Percentiles rank a stretch among this genome's conserved stretches.
phyloP scores from a whole-genome alignment of 805 yeast genomes.

The Nakazawaea wickerhamii region DNA sequence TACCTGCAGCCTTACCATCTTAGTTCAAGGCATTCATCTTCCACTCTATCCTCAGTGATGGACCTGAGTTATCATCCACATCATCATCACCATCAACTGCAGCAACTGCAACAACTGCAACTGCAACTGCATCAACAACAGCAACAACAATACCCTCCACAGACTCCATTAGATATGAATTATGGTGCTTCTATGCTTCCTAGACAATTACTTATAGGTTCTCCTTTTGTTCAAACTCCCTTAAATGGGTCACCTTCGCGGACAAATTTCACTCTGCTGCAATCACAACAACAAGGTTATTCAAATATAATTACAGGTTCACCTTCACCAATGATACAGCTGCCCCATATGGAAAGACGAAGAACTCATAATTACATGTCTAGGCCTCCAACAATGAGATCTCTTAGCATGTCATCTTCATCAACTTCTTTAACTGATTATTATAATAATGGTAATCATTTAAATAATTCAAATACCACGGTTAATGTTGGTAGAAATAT shows the following conservation, averaged over 20 bases:
- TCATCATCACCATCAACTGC: background rate
- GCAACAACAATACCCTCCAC: slow-evolving; percentile 24
- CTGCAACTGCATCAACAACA: background rate
- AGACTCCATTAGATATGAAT: slow-evolving; percentile 53
- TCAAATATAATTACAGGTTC: slow-evolving; percentile 9
- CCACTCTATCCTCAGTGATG: slow-evolving; percentile 2
- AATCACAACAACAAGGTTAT: background rate
- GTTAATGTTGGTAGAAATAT: slow-evolving; percentile 10
- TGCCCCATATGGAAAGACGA: slow-evolving; percentile 9
- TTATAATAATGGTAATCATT: slow-evolving; percentile 12
- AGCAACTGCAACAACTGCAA: too few species aligned
- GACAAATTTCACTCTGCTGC: slow-evolving; percentile 4
- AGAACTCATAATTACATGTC: slow-evolving; percentile 7
- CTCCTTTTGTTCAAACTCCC: slow-evolving; percentile 51
- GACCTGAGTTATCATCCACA: slow-evolving; percentile 1
- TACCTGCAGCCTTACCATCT: background rate
- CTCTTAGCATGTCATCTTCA: slow-evolving; percentile 12
- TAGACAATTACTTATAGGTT: slow-evolving; percentile 50
- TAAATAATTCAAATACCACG: background rate
- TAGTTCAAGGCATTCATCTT: background rate
- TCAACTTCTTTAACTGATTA: slow-evolving; percentile 13
- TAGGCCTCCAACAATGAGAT: slow-evolving; percentile 17
- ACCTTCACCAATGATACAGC: slow-evolving; percentile 15
- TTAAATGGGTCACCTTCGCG: slow-evolving; percentile 15
- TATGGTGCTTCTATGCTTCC: slow-evolving; percentile 63